Base-by-base conservation (phyloP, 2,329 filamentous ascomycete genomes). In the Diaporthe helianthi region DNA sequence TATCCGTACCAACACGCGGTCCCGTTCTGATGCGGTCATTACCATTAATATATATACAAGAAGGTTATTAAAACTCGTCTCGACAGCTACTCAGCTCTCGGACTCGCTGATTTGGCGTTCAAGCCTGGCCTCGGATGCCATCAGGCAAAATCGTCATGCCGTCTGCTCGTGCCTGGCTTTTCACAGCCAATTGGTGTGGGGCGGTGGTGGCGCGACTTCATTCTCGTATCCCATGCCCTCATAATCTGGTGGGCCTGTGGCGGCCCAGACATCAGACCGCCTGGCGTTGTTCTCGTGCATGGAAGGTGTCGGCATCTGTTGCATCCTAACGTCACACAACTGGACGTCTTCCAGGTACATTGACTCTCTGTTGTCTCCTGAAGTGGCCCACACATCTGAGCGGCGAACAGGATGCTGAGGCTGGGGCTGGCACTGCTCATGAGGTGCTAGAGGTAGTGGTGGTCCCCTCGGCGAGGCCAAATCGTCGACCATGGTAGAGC, bases 291-390 rank as follows among this genome's bases (percentile, higher is more conserved):
- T 33, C 36, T 61, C 58, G 6, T 69, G 67, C 7, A 66, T 52
- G 15, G 55, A 46, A 17, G 60, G 46, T 8, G 66, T 54, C 7
- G 69, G 66, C 51, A 68, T 53, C 4, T 54, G 53, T 24, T 54
- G 41, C 58, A 71, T 36, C 12, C 41, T 51, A 9, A 67, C 51
- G 12, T 71, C 69, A 22, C 69, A 71, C n/a, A 52, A 53, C 41
- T 71, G 69, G 7, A 71, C 67, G 29, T 69, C 61, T 13, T 71
- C 69, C 44, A 71, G 61, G 51, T 71, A 71, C 61, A 71, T 71
- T 10, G 67, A 55, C 33, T 69, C 67, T 5, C 47, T 44, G 5
- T 68, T 55, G 22, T 69, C 69, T n/a, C 67, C 69, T 9, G 47
- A 10, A 12, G 61, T 17, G n/a, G 69, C 41, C 69, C 69, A 71